Base-by-base conservation (phyloP, 768 basidiomycete species). In the Amanita fuliginea region DNA sequence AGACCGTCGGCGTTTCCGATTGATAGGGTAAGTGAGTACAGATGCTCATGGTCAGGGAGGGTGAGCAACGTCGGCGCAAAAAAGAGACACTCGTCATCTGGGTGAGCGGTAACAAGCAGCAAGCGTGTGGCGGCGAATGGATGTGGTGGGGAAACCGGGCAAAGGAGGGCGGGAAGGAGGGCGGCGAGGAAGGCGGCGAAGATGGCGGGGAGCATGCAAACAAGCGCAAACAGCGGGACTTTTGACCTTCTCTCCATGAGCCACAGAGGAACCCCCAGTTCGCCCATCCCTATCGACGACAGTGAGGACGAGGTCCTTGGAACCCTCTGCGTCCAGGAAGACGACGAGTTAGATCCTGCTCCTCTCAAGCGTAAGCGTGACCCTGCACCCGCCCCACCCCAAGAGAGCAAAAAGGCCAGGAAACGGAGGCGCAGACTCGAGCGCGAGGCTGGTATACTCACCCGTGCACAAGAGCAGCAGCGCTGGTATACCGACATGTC, bases 21-120 rank as follows among this genome's bases (percentile, higher is more conserved):
- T 4, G 89, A 92, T 47, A 97, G 59, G 52, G 88, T 92, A 14
- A 94, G 59, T 0, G 77, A 85, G 54, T 68, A 77, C 11, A 60
- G 56, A 16, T 61, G 55, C 34, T 53, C 30, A 13, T 24, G 45
- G 30, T 46, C n/a, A 7, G 44, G 18, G 9, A 93, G 70, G 2
- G 75, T 71, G 28, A 83, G 66, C 11, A 95, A 62, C 0, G 89
- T 92, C 0, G 93, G 93, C 3, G 82, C 81, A 62, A 97, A 97
- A 73, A 97, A 97, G 74, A 94, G 77, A 62, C 81, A 82, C 67
- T 96, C 93, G 61, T 97, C 93, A 60, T 96, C 93, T 2, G 93
- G 93, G 61, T 97, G 93, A 22, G 93, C 91, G 0, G 93, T 95
- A 40, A 97, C 63, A 3, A 96, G 62, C 33, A 92, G 69, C 30